Evolutionary conservation across 139 green algal species (phyloP), one percentile per base, ranked within the genome.

Genomic region (Parachlorella kessleri): DNA sequence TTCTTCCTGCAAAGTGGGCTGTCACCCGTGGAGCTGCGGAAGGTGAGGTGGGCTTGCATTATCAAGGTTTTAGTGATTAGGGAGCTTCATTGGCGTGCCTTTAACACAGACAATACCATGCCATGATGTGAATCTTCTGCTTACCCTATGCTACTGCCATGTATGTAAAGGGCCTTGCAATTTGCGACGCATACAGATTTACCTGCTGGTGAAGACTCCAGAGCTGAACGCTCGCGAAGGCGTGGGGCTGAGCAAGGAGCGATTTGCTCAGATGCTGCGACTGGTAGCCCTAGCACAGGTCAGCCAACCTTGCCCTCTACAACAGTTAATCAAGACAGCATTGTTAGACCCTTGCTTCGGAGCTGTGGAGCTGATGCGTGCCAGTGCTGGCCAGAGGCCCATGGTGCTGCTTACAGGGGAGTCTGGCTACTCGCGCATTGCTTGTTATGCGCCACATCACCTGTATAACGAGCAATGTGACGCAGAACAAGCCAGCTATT

Each of bases 1-100:
- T 90, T 91, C 66, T 91, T 91, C 77, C 48, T 73, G 66, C 72
- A 77, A 1, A 83, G 80, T 8, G 73, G 77, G 3, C 75, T 91
- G 39, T 35, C 83, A 28, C 28, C 78, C 33, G 38, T 65, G 3
- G 79, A 80, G 48, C 71, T 91, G 36, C 83, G 78, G 39, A 81
- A 73, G 78, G 84, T 84, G 36, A 23, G 40, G n/a, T 24, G 65
- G 48, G 48, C 48, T 59, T 28, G 48, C 14, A 28, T 18, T 59
- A 28, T 14, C 14, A 59, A 59, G 14, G 21, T 18, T 18, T 59
- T 14, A 28, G 48, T 14, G 48, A 14, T 28, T 59, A 18, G 14
- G 21, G 21, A 18, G 48, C 14, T 14, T 18, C 14, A 59, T 28
- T 14, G 48, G 14, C 21, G 48, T 18, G 21, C 14, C 14, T 59